phyloP scores from a whole-genome alignment of 768 basidiomycete genomes.

The Agaricus sinodeliciosus region DNA sequence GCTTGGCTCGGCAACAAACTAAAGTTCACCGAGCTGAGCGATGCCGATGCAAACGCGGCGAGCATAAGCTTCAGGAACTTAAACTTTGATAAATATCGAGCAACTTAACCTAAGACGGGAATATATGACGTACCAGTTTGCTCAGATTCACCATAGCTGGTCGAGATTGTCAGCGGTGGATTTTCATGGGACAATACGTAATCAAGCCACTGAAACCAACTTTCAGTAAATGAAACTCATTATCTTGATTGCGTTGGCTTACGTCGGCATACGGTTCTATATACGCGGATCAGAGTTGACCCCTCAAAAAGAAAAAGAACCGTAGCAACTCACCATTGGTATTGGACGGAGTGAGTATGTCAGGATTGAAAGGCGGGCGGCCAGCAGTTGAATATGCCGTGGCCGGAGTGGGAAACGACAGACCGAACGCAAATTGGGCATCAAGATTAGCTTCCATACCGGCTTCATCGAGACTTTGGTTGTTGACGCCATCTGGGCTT shows the following conservation, averaged over 20 bases:
- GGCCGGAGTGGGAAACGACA: constrained; percentile 52
- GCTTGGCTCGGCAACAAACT: neutral
- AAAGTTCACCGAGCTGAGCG: constrained; percentile 51
- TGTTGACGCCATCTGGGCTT: constrained; percentile 49
- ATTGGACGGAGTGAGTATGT: constrained; percentile 29
- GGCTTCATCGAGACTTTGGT: constrained; percentile 44
- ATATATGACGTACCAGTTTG: constrained; percentile 46
- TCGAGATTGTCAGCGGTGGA: constrained; percentile 58
- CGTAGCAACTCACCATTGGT: constrained; percentile 27
- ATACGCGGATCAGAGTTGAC: neutral
- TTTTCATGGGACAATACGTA: constrained; percentile 40
- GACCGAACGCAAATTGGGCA: constrained; percentile 59
- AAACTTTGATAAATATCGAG: neutral
- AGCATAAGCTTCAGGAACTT: constrained; percentile 56
- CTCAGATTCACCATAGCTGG: constrained; percentile 69
- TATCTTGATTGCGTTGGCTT: neutral
- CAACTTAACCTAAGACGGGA: neutral
- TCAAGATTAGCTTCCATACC: constrained; percentile 66
- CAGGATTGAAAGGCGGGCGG: constrained; percentile 50
- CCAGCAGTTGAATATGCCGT: constrained; percentile 62
- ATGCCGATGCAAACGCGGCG: constrained; percentile 52
- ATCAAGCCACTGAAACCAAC: constrained; percentile 43
- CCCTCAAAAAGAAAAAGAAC: neutral
- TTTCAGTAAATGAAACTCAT: neutral
- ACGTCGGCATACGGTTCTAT: constrained; percentile 18